Evolutionary conservation across 129 eudicot species (phyloP).

Genomic region (Tagetes erecta): DNA sequence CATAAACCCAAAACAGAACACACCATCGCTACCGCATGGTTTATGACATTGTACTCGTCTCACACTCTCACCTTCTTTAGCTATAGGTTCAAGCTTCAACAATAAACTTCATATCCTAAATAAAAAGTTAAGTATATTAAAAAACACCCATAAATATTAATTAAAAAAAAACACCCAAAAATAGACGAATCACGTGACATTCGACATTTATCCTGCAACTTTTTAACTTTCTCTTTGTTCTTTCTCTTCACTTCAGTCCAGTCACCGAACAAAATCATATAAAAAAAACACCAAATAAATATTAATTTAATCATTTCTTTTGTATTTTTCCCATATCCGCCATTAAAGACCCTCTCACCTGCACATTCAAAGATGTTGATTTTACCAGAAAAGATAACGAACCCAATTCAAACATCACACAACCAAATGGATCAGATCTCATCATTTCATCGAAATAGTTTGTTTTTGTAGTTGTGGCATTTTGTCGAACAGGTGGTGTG

Average conservation of each 20-base stretch:
- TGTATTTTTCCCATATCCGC: conserved; percentile 47
- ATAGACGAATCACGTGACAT: conserved; percentile 91
- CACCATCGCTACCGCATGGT: too few relatives aligned
- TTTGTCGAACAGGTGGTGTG: conserved; percentile 26
- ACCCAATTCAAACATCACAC: conserved; percentile 1
- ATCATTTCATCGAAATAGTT: conserved; percentile 34
- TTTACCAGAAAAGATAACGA: conserved; percentile 28
- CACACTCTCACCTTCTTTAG: too few relatives aligned
- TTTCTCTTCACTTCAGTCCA: conserved; percentile 46
- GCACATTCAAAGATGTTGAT: conserved; percentile 17
- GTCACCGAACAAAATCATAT: conserved; percentile 41
- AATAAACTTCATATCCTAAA: too few relatives aligned
- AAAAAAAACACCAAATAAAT: background rate
- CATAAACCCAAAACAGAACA: too few relatives aligned
- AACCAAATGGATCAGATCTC: conserved; percentile 43
- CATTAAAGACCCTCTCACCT: conserved; percentile 30
- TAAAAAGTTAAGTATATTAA: too few relatives aligned
- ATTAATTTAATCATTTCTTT: conserved; percentile 23
- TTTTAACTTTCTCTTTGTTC: conserved; percentile 42
- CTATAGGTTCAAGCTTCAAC: too few relatives aligned
- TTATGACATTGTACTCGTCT: too few relatives aligned
- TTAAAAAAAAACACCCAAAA: background rate
- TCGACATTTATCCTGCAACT: conserved; percentile 42
- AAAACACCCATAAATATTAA: too few relatives aligned
- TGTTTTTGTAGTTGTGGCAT: conserved; percentile 4